phyloP scores from a whole-genome alignment of 306 rosid species.

The Morella rubra region DNA sequence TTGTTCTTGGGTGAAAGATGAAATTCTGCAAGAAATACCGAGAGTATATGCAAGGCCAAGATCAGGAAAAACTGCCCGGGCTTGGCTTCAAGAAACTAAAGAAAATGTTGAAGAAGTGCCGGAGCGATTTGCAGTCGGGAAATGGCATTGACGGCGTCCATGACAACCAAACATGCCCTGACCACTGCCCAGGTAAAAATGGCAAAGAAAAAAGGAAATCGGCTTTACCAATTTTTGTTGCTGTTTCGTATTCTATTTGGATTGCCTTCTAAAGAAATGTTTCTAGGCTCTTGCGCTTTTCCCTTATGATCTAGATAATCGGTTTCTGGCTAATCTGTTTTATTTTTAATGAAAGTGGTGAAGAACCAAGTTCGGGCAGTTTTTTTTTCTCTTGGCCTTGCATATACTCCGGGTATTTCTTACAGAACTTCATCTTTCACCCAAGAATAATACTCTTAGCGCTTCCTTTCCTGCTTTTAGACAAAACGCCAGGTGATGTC shows the following conservation, averaged over 20 bases:
- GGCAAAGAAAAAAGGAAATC: not conserved
- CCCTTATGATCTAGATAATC: not conserved
- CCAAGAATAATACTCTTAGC: not conserved
- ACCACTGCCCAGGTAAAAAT: conserved; percentile 65
- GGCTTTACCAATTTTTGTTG: not conserved
- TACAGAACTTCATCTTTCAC: conserved; percentile 84
- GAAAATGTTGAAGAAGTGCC: conserved; percentile 79
- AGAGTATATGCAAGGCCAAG: conserved; percentile 76
- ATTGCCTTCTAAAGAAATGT: not conserved
- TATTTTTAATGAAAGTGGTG: not conserved
- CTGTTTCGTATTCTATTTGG: not conserved
- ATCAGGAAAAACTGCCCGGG: conserved; percentile 67
- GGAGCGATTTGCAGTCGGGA: conserved; percentile 40
- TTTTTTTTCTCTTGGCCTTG: conserved; percentile 61
- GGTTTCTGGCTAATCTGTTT: not conserved
- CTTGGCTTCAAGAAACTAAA: conserved; percentile 89
- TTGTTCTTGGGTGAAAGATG: conserved; percentile 42
- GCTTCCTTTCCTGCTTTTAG: not conserved
- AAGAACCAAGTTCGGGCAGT: conserved; percentile 64
- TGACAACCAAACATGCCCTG: conserved; percentile 48
- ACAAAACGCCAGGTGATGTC: not conserved
- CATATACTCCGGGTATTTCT: conserved; percentile 81
- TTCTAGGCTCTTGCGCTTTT: not conserved
- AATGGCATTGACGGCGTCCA: conserved; percentile 28
- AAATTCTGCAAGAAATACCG: conserved; percentile 93